phyloP scores from a whole-genome alignment of 306 rosid genomes.

The Cucurbita argyrosperma region DNA sequence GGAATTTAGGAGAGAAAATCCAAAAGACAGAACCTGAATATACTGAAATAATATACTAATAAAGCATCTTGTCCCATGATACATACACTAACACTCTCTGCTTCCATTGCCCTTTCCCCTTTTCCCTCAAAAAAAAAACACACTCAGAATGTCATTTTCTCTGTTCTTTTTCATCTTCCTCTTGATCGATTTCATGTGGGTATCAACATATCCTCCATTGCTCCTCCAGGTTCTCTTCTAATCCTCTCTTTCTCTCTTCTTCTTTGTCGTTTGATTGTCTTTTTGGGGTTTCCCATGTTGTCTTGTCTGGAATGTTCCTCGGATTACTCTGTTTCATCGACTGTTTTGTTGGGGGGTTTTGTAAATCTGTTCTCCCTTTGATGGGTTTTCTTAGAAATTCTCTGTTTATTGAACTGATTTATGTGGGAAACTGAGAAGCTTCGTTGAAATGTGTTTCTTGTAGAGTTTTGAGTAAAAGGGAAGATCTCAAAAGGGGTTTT shows the following conservation, averaged over 20 bases:
- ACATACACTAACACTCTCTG: neutral
- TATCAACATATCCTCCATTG: neutral
- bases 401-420: neutral
- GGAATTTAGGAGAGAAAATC: neutral
- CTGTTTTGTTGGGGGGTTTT: neutral
- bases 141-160: no score
- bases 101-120: neutral
- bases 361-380: neutral
- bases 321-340: neutral
- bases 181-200: neutral
- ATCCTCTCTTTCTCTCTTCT: neutral
- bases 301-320: neutral
- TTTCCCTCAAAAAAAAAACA: no score
- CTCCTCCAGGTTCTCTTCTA: neutral
- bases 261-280: neutral
- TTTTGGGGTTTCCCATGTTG: neutral
- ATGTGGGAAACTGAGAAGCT: neutral
- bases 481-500: conserved; percentile 3
- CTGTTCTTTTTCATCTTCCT: neutral
- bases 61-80: neutral
- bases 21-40: neutral
- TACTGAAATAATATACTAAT: neutral
- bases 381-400: neutral
- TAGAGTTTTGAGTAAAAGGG: neutral
- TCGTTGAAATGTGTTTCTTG: conserved; percentile 1